These are phyloP conservation scores for Nemania diffusa DNA, from an alignment of 2,329 filamentous ascomycete species.

Conservation along the genomic window DNA sequence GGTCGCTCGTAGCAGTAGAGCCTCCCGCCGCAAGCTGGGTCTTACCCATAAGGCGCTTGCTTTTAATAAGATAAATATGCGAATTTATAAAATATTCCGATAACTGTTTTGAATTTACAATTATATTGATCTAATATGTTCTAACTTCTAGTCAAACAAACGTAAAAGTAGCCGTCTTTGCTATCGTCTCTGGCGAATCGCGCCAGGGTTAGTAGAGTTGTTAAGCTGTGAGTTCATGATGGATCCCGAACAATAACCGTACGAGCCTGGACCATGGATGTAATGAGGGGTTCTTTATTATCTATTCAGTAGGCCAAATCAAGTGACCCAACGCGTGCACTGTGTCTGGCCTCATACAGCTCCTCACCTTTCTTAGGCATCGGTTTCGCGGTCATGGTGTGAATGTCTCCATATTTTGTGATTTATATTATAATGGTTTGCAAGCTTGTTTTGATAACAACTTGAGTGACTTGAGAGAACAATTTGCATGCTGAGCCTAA, in stretches of 20 bases:
- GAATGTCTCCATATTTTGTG: not conserved
- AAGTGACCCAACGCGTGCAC: not conserved
- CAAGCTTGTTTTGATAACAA: not conserved
- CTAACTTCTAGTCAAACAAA: too few relatives aligned
- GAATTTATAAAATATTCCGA: not conserved
- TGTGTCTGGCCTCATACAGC: not conserved
- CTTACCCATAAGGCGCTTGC: not conserved
- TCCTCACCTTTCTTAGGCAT: not conserved
- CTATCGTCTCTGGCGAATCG: not conserved
- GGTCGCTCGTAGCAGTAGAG: too few relatives aligned
- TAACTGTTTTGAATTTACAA: not conserved
- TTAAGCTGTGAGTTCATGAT: too few relatives aligned
- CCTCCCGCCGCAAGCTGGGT: not conserved
- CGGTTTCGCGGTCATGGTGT: constrained; percentile 3
- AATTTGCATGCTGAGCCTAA: not conserved
- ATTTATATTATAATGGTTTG: not conserved
- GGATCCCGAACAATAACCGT: too few relatives aligned
- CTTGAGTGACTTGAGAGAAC: not conserved
- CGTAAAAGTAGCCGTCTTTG: not conserved
- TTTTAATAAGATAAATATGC: not conserved
- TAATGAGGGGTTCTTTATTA: not conserved
- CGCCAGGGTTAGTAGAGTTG: not conserved
- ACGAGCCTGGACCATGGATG: not conserved
- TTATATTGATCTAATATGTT: not conserved
- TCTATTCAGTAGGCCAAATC: not conserved